Percentiles rank a stretch among this genome's conserved stretches.
Conservation (phyloP, 176 grass and related monocot species). For the Aegilops bicornis region DNA sequence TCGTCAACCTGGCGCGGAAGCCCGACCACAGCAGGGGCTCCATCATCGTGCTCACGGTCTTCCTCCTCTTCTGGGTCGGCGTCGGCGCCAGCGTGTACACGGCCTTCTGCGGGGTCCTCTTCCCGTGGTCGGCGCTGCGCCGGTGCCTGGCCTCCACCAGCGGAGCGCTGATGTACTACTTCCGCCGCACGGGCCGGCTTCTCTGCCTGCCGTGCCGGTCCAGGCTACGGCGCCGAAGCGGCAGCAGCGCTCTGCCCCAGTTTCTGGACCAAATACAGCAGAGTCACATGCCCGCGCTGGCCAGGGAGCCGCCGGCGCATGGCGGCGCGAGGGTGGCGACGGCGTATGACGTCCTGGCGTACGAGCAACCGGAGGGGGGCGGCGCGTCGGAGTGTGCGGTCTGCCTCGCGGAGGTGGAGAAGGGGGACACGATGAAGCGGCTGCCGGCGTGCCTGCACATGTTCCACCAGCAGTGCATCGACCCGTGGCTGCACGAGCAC, state of each 20-base stretch:
- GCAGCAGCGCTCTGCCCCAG: background rate
- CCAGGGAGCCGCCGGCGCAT: background rate
- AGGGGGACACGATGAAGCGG: background rate
- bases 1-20: background rate
- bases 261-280: background rate
- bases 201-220: no score
- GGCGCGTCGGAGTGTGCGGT: background rate
- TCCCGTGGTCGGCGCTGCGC: background rate
- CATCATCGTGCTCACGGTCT: background rate
- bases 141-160: background rate
- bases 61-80: conserved; percentile 18
- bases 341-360: background rate
- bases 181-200: background rate
- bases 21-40: background rate
- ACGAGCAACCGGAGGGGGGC: background rate
- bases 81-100: background rate
- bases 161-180: background rate
- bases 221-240: background rate
- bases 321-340: background rate
- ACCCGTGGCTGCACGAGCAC: background rate
- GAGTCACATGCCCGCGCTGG: background rate
- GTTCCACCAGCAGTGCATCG: background rate
- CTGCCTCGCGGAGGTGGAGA: background rate
- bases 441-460: background rate
- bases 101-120: background rate